phyloP scores from a whole-genome alignment of 129 eudicot species.

The Chrysanthemum makinoi region DNA sequence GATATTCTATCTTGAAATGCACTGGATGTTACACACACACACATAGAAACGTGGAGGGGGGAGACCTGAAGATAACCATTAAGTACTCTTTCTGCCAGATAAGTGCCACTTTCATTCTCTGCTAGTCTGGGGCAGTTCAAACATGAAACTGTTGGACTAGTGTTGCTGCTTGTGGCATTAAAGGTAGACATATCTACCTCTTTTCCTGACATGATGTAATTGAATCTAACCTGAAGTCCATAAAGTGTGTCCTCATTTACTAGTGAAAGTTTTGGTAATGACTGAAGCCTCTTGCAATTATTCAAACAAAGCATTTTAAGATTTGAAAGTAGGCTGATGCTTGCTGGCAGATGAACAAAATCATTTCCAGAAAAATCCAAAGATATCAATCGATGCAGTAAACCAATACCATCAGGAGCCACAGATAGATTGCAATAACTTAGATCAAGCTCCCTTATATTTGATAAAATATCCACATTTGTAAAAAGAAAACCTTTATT shows the following conservation, averaged over 20 bases:
- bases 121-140: slow-evolving; percentile 26
- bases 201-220: slow-evolving; percentile 3
- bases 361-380: slow-evolving; percentile 28
- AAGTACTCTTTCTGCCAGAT: slow-evolving; percentile 11
- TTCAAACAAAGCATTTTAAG: slow-evolving; percentile 25
- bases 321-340: slow-evolving; percentile 25
- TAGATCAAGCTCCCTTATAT: slow-evolving; percentile 16
- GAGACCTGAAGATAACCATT: slow-evolving; percentile 13
- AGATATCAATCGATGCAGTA: neutral
- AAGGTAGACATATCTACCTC: slow-evolving; percentile 8
- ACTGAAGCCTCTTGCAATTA: slow-evolving; percentile 23
- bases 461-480: neutral
- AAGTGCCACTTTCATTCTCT: slow-evolving; percentile 3
- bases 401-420: slow-evolving; percentile 28
- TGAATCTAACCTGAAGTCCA: slow-evolving; percentile 22
- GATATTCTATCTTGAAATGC: no score
- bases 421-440: slow-evolving; percentile 17
- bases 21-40: neutral
- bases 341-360: slow-evolving; percentile 10
- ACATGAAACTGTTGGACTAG: slow-evolving; percentile 25
- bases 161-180: slow-evolving; percentile 5
- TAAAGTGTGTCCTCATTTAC: slow-evolving; percentile 19
- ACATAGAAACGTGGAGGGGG: neutral
- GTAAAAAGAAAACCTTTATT: neutral
- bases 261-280: slow-evolving; percentile 23